Base-by-base conservation (phyloP, 148 eudicot genomes). In the Spergularia marina region DNA sequence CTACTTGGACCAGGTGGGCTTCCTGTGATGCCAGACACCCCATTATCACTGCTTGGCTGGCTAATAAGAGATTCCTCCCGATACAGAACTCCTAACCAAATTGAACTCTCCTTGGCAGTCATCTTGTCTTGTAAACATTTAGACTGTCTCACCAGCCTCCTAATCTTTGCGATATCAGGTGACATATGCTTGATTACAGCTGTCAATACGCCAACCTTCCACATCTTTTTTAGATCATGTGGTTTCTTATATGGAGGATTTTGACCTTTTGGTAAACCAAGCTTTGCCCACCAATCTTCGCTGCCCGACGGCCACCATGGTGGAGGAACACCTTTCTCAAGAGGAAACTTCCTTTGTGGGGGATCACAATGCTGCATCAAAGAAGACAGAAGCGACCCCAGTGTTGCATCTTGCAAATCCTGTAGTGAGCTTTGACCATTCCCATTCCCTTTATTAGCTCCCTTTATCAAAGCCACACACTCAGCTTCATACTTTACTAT, bases 181-280 rank as follows among this genome's bases (percentile, higher is more conserved):
- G 96, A 90, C 96, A 94, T 91, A 74, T 94, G 98, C 86, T 91
- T 94, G 15, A 94, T 94, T 36, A 94, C 98, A 15, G 96, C 91
- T 9, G 94, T 90, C 39, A 94, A 79, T 44, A 94, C 98, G 16
- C 97, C 97, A 60, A 94, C 98, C 76, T 95, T 95, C 98, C 98
- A 95, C 94, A 92, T 88, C 84, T 95, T 95, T 84, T 95, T 95
- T 63, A 94, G 78, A 77, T 92, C 98, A 82, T 94, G 98, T 1
- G 98, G 98, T 82, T 94, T 94, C 82, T 87, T 94, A 75, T 94
- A 94, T 0, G 92, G 98, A 59, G 97, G 96, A 52, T 82, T 76
- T 68, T 90, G 96, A 68, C 84, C 89, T 87, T 75, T 84, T 9
- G 91, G 85, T 52, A 94, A 78, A 30, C 96, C 90, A 65, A 89